Evolutionary conservation across 2,329 filamentous ascomycete species (phyloP), one percentile per base, ranked within the genome.

Genomic region (Cladosporium sp.): DNA sequence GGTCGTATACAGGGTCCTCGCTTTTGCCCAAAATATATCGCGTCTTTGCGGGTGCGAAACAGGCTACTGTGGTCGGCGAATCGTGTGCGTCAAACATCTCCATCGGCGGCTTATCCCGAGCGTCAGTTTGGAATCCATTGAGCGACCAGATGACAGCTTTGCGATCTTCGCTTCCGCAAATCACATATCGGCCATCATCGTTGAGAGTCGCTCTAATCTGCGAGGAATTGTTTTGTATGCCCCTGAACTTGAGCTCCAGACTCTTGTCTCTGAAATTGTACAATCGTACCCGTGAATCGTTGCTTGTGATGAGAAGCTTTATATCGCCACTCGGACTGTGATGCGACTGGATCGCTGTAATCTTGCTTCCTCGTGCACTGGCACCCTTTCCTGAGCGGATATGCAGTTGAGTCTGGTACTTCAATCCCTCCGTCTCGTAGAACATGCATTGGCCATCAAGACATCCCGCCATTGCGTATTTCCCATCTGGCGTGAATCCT

Each of bases 291-390:
- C 94, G 85, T 0, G 93, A 97, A 71, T 99, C 94, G 67, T 97
- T 99, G 65, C 92, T 97, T 1, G 91, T 96, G 59, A 99, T 86
- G 6, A 99, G 78, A 2, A 99, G 78, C 68, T 95, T 96, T 52
- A 90, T 82, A 55, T 92, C 88, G 1, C 84, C 84, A 37, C 82
- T 82, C 52, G 82, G 77, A 20, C 80, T 76, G 15, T 77, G 74
- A 63, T 88, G 86, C 0, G 91, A 88, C 68, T 93, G 87, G 55
- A 99, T 96, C 6, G 92, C 92, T 0, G 94, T 97, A 66, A 99
- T 96, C 72, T 99, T 99, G 77, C 92, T 96, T 5, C 93, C 93
- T 72, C 96, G 97, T 4, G 92, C 89, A 69, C 97, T 97, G 70
- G 92, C 92, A 2, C 94, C 93, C 60, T 92, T 84, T 0, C 91